Conservation (phyloP, 2,329 filamentous ascomycete genomes). For the Orbilia blumenaviensis region DNA sequence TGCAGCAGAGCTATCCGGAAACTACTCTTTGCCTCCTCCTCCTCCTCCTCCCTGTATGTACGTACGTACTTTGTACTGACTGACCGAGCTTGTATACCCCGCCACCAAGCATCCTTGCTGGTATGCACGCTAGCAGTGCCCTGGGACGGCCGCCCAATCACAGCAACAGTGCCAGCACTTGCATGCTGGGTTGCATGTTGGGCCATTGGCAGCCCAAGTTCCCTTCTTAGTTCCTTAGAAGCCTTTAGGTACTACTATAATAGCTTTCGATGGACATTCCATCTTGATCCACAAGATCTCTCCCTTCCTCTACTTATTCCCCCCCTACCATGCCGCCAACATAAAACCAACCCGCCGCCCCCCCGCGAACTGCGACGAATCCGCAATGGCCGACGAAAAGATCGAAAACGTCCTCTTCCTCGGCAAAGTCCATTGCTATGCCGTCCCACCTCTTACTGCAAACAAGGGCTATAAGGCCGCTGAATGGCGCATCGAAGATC, state of each 20-base stretch:
- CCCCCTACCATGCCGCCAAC: constrained; percentile 15
- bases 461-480: constrained; percentile 81
- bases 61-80: background rate
- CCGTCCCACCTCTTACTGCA: constrained; percentile 80
- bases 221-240: background rate
- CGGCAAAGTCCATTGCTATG: constrained; percentile 82
- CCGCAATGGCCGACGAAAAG: constrained; percentile 69
- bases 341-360: constrained; percentile 19
- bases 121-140: constrained; percentile 24
- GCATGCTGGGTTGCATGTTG: constrained; percentile 49
- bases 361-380: constrained; percentile 40
- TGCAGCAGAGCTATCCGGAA: background rate
- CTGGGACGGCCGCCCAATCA: constrained; percentile 35
- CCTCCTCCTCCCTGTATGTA: background rate
- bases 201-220: constrained; percentile 37
- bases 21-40: background rate
- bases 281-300: constrained; percentile 22
- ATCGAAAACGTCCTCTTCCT: constrained; percentile 87
- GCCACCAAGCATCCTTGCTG: constrained; percentile 33
- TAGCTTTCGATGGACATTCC: constrained; percentile 32
- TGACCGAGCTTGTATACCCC: constrained; percentile 11
- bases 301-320: constrained; percentile 15
- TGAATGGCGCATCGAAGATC: constrained; percentile 76
- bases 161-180: constrained; percentile 48
- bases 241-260: constrained; percentile 19